phyloP scores from a whole-genome alignment of 1,139 yeast genomes.

The Pichia cactophila region DNA sequence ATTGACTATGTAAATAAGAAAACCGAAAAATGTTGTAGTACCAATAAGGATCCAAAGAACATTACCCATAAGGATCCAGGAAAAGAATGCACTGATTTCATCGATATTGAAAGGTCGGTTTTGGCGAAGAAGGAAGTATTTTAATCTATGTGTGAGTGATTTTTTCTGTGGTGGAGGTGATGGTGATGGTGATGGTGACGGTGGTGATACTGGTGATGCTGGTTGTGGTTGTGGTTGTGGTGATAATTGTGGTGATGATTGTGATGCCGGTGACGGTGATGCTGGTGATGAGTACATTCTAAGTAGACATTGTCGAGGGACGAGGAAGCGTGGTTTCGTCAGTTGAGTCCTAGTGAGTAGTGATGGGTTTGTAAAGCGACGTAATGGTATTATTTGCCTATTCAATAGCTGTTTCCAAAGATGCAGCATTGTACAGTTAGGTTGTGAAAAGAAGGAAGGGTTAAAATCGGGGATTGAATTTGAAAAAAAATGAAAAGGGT shows the following conservation, averaged over 20 bases:
- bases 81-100: slow-evolving; percentile 80
- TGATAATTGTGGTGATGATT: not conserved
- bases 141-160: slow-evolving; percentile 33
- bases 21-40: slow-evolving; percentile 69
- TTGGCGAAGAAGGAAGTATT: slow-evolving; percentile 61
- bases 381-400: too few relatives aligned
- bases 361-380: too few relatives aligned
- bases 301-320: too few relatives aligned
- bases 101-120: slow-evolving; percentile 77
- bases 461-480: too few relatives aligned
- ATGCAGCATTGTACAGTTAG: too few relatives aligned
- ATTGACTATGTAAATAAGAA: slow-evolving; percentile 25
- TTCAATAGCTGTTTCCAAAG: too few relatives aligned
- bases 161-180: not conserved
- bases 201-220: not conserved
- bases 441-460: too few relatives aligned
- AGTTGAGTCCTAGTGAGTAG: too few relatives aligned
- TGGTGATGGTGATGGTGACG: not conserved
- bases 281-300: too few relatives aligned
- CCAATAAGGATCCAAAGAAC: slow-evolving; percentile 72
- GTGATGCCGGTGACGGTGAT: too few relatives aligned
- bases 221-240: not conserved
- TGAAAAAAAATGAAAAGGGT: too few relatives aligned
- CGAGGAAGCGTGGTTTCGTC: too few relatives aligned
- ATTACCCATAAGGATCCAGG: slow-evolving; percentile 89